Evolutionary conservation across 1,139 yeast genomes (phyloP), one percentile per base, ranked within the genome.

Genomic region (Kodamaea sp.): DNA sequence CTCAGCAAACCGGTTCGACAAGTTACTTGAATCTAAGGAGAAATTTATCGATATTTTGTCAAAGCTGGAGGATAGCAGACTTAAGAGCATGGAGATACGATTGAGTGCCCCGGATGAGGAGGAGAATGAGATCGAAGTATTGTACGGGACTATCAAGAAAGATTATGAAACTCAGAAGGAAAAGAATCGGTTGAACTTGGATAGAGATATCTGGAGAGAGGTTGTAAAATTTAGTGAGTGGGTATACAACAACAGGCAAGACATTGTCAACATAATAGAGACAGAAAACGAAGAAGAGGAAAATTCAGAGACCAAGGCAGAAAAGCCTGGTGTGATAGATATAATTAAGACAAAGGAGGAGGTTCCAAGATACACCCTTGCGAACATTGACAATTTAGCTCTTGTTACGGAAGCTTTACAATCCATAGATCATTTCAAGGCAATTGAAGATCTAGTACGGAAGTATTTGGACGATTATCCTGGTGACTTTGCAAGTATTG

Each of bases 51-150:
- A 43, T 2, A 36, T 41, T 0, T 40, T 67, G 10, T 32, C 41
- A 4, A 22, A 24, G 12, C 37, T 55, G 10, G 47, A 55, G 12
- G 71, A 66, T 38, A 64, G 60, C 12, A 42, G 70, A 28, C 44
- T 67, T 12, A 29, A 52, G 7, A 39, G 43, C 11, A 46, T 62
- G 21, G 55, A 57, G 21, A 22, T 49, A 24, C 11, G 19, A 7
- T 34, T 42, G 4, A 15, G 36, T 4, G 33, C 44, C 7, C 37
- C 44, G 21, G 28, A 34, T 4, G 44, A 44, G 13, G 51, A 45
- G 2, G 41, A 44, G n/a, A 53, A 43, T 7, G 67, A 61, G 33
- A 35, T 60, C 10, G 53, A 42, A 4, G 35, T 51, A 6, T 56
- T 67, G 4, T 64, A 53, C 34, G 59, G 53, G 7, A 47, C 48